phyloP scores from a whole-genome alignment of 208 protist genomes.

The Blastocrithidia nonstop region DNA sequence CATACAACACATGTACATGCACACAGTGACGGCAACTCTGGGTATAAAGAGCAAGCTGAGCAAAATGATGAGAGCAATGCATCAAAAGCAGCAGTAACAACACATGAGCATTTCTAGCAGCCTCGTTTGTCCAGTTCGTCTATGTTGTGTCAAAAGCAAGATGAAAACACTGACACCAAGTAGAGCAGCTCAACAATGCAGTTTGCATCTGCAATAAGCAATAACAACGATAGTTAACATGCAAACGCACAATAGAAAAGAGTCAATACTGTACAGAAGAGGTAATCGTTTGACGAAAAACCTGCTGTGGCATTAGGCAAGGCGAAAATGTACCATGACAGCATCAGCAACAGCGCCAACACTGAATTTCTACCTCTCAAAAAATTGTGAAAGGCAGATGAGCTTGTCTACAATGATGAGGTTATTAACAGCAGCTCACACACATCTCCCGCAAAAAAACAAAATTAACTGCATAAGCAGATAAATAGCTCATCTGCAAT shows the following conservation, averaged over 20 bases:
- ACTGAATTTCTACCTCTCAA: too few species aligned
- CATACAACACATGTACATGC: too few species aligned
- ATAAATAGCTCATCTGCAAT: conserved; percentile 9
- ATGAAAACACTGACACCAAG: too few species aligned
- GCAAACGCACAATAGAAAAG: not conserved
- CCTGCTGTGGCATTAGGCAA: not conserved
- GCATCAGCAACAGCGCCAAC: not conserved
- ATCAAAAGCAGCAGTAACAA: not conserved
- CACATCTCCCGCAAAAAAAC: not conserved
- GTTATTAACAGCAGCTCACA: too few species aligned
- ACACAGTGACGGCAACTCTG: too few species aligned
- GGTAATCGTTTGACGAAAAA: conserved; percentile 1
- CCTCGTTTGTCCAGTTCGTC: too few species aligned
- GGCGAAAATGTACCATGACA: too few species aligned
- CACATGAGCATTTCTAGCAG: not conserved
- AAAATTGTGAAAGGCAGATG: too few species aligned
- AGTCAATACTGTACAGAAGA: too few species aligned
- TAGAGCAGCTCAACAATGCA: not conserved
- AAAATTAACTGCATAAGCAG: conserved; percentile 1
- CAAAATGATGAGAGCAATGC: not conserved
- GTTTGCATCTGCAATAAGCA: not conserved
- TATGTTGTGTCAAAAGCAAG: too few species aligned
- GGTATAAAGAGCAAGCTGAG: not conserved
- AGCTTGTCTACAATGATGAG: too few species aligned
- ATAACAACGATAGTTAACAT: not conserved